Conservation (phyloP, 441 rosid species). For the Adansonia grandidieri region DNA sequence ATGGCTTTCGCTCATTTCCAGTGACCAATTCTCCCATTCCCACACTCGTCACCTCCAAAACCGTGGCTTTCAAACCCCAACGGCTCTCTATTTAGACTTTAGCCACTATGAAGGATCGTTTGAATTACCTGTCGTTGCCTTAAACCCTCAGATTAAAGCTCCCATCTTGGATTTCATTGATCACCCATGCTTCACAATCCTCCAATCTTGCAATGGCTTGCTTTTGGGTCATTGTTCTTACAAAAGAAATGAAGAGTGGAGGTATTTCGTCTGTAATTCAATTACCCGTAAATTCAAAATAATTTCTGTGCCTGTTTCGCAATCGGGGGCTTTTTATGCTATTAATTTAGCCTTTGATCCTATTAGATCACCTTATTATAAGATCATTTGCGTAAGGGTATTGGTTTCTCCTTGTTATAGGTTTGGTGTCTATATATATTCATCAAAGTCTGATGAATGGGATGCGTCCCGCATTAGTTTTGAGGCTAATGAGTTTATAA, state of each 20-base stretch:
- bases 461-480: slow-evolving; percentile 13
- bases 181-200: slow-evolving; percentile 18
- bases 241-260: neutral
- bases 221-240: slow-evolving; percentile 9
- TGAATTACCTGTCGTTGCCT: slow-evolving; percentile 22
- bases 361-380: slow-evolving; percentile 16
- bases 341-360: slow-evolving; percentile 28
- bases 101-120: neutral
- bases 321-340: slow-evolving; percentile 7
- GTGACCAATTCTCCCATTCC: slow-evolving; percentile 17
- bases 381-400: slow-evolving; percentile 22
- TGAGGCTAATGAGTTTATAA: neutral
- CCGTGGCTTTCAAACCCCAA: slow-evolving; percentile 13
- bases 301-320: slow-evolving; percentile 12
- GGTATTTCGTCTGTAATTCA: slow-evolving; percentile 12
- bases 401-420: neutral
- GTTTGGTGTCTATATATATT: slow-evolving; percentile 6
- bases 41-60: slow-evolving; percentile 19
- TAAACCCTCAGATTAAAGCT: slow-evolving; percentile 4
- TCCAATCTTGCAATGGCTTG: slow-evolving; percentile 14
- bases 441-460: neutral
- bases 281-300: neutral
- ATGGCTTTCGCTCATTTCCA: slow-evolving; percentile 24
- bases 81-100: slow-evolving; percentile 4
- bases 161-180: slow-evolving; percentile 23